Conservation (phyloP, 306 rosid species). For the Trifolium subterraneum region DNA sequence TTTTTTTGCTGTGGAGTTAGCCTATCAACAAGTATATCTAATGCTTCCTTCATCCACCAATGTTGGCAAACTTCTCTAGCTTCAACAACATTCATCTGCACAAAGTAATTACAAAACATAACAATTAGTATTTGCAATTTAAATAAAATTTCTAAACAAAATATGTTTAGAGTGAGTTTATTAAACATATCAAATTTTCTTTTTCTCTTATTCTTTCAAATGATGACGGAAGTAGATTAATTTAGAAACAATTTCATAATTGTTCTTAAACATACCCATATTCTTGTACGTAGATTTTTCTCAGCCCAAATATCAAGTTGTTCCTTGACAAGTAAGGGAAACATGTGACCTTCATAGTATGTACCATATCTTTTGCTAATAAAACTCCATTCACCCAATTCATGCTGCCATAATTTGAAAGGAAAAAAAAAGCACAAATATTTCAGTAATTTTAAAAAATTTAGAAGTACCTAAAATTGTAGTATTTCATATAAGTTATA, state of each 20-base stretch:
- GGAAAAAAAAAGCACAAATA: not conserved
- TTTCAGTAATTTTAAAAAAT: conserved; percentile 14
- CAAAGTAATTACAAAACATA: not conserved
- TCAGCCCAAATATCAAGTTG: conserved; percentile 96
- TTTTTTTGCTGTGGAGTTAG: conserved; percentile 42
- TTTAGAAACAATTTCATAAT: not conserved
- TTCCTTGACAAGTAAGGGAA: conserved; percentile 81
- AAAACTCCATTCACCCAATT: conserved; percentile 92
- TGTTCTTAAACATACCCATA: conserved; percentile 65
- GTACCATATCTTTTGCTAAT: conserved; percentile 83
- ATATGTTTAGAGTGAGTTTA: not conserved
- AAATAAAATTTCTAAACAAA: not conserved
- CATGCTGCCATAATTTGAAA: conserved; percentile 60
- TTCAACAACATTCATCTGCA: conserved; percentile 70
- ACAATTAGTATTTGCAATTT: not conserved
- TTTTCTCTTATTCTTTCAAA: too few relatives aligned
- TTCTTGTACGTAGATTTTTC: conserved; percentile 69
- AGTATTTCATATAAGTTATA: not conserved
- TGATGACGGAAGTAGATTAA: not conserved
- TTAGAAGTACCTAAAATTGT: not conserved
- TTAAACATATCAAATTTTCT: not conserved
- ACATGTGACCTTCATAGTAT: conserved; percentile 94
- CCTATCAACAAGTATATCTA: conserved; percentile 74
- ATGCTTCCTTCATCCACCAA: conserved; percentile 99
- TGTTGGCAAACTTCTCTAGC: conserved; percentile 89